Evolutionary conservation across 2,329 filamentous ascomycete genomes (phyloP).

Genomic region (Alternaria arbusti): DNA sequence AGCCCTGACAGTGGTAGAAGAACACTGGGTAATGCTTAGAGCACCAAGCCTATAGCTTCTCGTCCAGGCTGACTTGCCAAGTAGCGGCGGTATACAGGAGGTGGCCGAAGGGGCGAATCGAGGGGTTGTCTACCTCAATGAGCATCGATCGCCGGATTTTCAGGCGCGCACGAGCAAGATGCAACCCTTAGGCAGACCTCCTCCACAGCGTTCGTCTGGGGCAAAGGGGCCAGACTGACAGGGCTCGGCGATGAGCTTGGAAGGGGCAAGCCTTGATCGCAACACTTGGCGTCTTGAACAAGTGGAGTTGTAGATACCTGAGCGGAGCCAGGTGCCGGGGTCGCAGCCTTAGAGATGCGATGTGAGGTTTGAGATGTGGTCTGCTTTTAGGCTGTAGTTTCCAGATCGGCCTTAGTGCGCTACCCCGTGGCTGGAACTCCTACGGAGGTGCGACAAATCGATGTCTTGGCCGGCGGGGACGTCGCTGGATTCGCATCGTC

Average conservation of each 20-base stretch:
- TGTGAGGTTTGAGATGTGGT: conserved; percentile 25
- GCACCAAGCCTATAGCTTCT: conserved; percentile 20
- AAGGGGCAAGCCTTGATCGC: conserved; percentile 37
- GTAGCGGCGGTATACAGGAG: conserved; percentile 4
- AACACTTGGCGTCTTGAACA: conserved; percentile 35
- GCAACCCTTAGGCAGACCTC: conserved; percentile 26
- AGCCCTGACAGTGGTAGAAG: conserved; percentile 13
- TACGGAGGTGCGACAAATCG: conserved; percentile 40
- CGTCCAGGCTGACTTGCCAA: conserved; percentile 15
- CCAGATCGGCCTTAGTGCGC: conserved; percentile 18
- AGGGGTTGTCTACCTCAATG: conserved; percentile 17
- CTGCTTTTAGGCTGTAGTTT: conserved; percentile 26
- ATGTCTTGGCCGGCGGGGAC: conserved; percentile 25
- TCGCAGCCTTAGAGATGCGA: conserved; percentile 12
- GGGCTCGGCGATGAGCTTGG: conserved; percentile 37
- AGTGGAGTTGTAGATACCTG: conserved; percentile 34
- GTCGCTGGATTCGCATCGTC: conserved; percentile 1
- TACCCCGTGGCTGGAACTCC: conserved; percentile 23
- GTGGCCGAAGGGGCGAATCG: conserved; percentile 4
- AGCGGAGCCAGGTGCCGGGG: conserved; percentile 11
- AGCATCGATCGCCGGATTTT: conserved; percentile 18
- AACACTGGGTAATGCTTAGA: conserved; percentile 15
- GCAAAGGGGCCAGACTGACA: conserved; percentile 14
- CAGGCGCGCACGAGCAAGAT: conserved; percentile 17
- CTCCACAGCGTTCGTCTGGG: conserved; percentile 34